phyloP scores from a whole-genome alignment of 148 eudicot genomes.

The Chenopodium album region DNA sequence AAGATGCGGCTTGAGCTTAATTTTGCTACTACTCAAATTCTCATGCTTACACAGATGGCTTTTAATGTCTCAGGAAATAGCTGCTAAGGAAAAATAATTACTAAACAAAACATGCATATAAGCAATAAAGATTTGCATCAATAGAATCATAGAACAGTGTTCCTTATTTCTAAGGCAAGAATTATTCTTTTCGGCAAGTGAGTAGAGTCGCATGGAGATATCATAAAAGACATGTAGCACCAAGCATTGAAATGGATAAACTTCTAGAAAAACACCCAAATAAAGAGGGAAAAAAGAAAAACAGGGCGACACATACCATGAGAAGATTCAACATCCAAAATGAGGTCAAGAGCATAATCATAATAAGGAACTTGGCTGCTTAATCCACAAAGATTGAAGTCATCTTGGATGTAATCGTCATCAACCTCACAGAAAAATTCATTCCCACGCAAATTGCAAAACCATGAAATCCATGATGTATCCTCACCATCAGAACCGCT shows the following conservation, averaged over 20 bases:
- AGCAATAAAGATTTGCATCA: background rate
- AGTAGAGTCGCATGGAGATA: background rate
- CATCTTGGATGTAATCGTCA: conserved; percentile 79
- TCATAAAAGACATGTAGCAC: background rate
- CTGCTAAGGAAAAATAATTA: background rate
- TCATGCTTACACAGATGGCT: background rate
- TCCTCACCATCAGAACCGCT: conserved; percentile 75
- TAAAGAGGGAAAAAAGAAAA: background rate
- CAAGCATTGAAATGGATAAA: background rate
- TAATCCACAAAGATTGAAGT: conserved; percentile 72
- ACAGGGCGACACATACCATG: conserved; percentile 39
- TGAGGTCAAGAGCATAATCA: conserved; percentile 62
- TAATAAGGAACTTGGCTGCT: conserved; percentile 75
- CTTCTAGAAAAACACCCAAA: background rate
- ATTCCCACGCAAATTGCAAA: conserved; percentile 69
- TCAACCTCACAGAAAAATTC: conserved; percentile 75
- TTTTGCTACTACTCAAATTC: background rate
- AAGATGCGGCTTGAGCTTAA: background rate
- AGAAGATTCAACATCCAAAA: conserved; percentile 70
- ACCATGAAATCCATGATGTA: conserved; percentile 78
- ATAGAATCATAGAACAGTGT: background rate
- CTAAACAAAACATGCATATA: background rate
- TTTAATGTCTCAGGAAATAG: background rate
- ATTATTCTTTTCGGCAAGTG: background rate
- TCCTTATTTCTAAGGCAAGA: background rate